phyloP scores from a whole-genome alignment of 805 yeast species.

The Saitoella complicata region DNA sequence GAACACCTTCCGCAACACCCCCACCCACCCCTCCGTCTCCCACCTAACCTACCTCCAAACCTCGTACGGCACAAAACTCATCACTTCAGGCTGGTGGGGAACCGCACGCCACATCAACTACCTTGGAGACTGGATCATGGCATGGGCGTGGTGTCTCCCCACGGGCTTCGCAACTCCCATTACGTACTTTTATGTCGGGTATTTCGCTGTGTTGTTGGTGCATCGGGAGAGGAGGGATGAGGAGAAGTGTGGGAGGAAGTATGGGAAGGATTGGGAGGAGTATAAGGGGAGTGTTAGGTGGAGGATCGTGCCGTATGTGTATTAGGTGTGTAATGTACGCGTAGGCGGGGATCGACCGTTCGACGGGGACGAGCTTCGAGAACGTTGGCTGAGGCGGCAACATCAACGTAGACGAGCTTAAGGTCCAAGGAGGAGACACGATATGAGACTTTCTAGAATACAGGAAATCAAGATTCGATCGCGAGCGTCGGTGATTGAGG shows the following conservation, averaged over 20 bases:
- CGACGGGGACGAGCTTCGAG: too few species aligned
- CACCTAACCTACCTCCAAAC: conserved; percentile 54
- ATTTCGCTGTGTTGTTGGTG: conserved; percentile 64
- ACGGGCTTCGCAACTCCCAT: conserved; percentile 69
- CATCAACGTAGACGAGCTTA: too few species aligned
- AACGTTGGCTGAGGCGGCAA: too few species aligned
- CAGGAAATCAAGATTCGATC: too few species aligned
- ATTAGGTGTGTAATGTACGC: conserved; percentile 23
- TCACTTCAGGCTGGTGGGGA: conserved; percentile 95
- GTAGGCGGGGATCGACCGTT: too few species aligned
- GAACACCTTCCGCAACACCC: conserved; percentile 62
- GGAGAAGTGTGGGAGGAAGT: conserved; percentile 71
- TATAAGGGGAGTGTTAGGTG: conserved; percentile 76
- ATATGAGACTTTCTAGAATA: too few species aligned
- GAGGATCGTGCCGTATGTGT: conserved; percentile 76
- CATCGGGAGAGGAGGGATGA: conserved; percentile 91
- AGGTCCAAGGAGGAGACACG: too few species aligned
- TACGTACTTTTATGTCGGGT: conserved; percentile 74
- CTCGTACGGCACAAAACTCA: conserved; percentile 47
- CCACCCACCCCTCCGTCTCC: conserved; percentile 31
- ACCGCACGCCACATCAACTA: conserved; percentile 84
- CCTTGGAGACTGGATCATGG: conserved; percentile 79
- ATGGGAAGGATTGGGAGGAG: conserved; percentile 72
- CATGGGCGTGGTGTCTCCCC: conserved; percentile 83
- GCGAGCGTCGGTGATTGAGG: too few species aligned